Evolutionary conservation across 2,329 filamentous ascomycete species (phyloP), one percentile per base, ranked within the genome.

Genomic region (Ploettnerulaceae sp.): DNA sequence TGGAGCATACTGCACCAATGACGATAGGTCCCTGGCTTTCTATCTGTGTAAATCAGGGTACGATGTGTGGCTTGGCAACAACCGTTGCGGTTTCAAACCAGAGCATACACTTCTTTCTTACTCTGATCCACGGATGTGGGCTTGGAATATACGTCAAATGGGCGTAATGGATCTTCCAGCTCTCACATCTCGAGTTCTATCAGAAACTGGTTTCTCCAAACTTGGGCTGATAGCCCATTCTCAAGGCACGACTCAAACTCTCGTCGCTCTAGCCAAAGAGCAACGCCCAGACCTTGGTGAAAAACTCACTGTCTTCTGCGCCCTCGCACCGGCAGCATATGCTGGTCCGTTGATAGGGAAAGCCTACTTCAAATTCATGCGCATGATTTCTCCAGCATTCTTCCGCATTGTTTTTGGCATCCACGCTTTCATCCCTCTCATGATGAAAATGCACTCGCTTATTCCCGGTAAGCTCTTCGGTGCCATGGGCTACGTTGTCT

Each of bases 21-120:
- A 95, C 59, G 89, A 95, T 52, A 81, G 89, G 56, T 91, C 86
- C 20, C 74, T 96, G 6, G 90, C 91, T 1, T 96, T 96, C 67
- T 95, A 84, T 69, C 80, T 97, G 6, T 89, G 86, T 66, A 95
- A 95, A 67, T 82, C 85, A 0, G 90, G 90, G 1, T 96, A 89
- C 66, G 91, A 97, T 64, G 88, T 97, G 29, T 97, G 90, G 90
- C 74, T 96, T 12, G 91, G 91, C 4, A 95, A 95, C 68, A 96
- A 95, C 62, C 78, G 91, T 15, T 95, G 89, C 61, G 90, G 90
- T 1, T 89, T 93, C 66, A 71, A 77, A 0, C 90, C 91, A 0
- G 77, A 81, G 54, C 91, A 97, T 62, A 77, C 74, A 2, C 67
- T 82, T 17, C 75, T 96, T 29, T 68, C 78, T 2, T 81, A 85